Percentiles rank a stretch among this genome's conserved stretches.
These are phyloP conservation scores for Flagelloscypha sp. DNA, from an alignment of 768 basidiomycete species.

Conservation along the genomic window DNA sequence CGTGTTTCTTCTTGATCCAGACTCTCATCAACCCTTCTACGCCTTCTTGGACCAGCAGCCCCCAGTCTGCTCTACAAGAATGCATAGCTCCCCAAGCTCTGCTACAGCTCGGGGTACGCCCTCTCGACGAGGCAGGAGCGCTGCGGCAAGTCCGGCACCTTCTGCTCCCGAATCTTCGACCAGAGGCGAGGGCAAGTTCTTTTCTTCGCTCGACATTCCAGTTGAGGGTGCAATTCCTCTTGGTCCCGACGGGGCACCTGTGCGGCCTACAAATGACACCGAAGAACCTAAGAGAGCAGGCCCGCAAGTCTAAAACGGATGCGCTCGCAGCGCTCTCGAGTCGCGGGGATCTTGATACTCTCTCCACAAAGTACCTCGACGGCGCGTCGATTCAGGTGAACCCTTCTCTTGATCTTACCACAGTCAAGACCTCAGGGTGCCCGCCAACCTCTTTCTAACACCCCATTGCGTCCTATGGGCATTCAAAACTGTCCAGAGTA, in stretches of 20 bases:
- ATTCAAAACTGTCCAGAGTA: slow-evolving; percentile 86
- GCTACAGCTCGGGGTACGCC: slow-evolving; percentile 49
- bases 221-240: slow-evolving; percentile 70
- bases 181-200: slow-evolving; percentile 37
- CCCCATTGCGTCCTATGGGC: slow-evolving; percentile 67
- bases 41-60: neutral
- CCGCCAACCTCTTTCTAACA: slow-evolving; percentile 28
- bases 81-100: slow-evolving; percentile 39
- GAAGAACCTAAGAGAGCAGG: slow-evolving; percentile 57
- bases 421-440: slow-evolving; percentile 61
- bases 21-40: too few species aligned
- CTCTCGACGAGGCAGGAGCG: slow-evolving; percentile 52
- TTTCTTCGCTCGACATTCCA: slow-evolving; percentile 68
- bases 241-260: slow-evolving; percentile 36
- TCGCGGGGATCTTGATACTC: slow-evolving; percentile 45
- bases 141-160: slow-evolving; percentile 37
- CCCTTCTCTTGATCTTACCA: slow-evolving; percentile 54
- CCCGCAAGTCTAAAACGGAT: slow-evolving; percentile 87
- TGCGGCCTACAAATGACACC: slow-evolving; percentile 25
- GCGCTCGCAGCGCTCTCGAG: slow-evolving; percentile 72
- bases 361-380: slow-evolving; percentile 41
- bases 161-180: slow-evolving; percentile 42
- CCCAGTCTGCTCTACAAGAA: slow-evolving; percentile 8
- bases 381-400: slow-evolving; percentile 54
- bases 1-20: neutral